These are phyloP conservation scores for Ceratobasidium sp. DNA, from an alignment of 1,284 basidiomycete species.

Conservation along the genomic window DNA sequence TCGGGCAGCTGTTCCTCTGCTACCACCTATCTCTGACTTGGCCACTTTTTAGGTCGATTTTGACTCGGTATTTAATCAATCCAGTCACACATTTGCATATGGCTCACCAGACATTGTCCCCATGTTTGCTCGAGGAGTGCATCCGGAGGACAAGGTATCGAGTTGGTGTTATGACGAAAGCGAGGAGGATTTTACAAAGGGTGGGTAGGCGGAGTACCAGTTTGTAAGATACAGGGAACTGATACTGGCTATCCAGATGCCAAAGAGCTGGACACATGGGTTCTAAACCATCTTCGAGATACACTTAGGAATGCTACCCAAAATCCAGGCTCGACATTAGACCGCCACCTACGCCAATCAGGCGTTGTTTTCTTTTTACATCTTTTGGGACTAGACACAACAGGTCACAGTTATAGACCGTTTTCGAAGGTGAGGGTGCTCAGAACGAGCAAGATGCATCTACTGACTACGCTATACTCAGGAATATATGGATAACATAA, in stretches of 20 bases:
- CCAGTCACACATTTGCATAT: constrained; percentile 81
- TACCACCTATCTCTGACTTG: not conserved
- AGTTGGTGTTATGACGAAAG: constrained; percentile 83
- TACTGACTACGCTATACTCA: constrained; percentile 50
- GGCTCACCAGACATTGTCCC: constrained; percentile 91
- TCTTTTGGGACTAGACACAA: constrained; percentile 86
- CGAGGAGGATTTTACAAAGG: constrained; percentile 87
- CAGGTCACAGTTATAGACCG: constrained; percentile 89
- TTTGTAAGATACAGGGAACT: not conserved
- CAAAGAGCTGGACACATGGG: constrained; percentile 82
- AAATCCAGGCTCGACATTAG: constrained; percentile 57
- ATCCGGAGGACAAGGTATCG: constrained; percentile 69
- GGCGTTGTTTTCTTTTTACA: constrained; percentile 86
- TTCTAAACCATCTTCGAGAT: constrained; percentile 69
- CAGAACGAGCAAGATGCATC: not conserved
- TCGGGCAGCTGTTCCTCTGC: too few relatives aligned
- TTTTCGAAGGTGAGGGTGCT: constrained; percentile 67
- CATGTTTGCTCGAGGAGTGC: constrained; percentile 85
- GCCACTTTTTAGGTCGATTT: constrained; percentile 71
- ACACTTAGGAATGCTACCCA: constrained; percentile 72
- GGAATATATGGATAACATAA: constrained; percentile 90
- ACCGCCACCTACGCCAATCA: constrained; percentile 63
- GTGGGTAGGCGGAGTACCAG: constrained; percentile 53
- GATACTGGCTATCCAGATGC: constrained; percentile 66
- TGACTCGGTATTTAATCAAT: constrained; percentile 90